Evolutionary conservation across 2,329 filamentous ascomycete species (phyloP), one percentile per base, ranked within the genome.

Genomic region (Aspergillus fructus): DNA sequence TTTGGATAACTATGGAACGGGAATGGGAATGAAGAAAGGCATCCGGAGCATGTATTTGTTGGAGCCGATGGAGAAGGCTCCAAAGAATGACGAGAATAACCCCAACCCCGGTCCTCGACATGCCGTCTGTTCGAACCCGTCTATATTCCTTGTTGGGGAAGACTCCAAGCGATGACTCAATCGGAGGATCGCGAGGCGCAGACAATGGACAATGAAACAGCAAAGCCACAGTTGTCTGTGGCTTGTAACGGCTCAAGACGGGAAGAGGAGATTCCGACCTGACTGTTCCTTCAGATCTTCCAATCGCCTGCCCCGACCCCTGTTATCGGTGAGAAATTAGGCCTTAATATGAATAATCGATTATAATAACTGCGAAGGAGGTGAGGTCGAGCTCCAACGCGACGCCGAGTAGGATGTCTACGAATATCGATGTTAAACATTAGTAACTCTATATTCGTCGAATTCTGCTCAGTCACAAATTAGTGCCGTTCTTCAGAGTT

Each of bases 211-310:
- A 30, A 37, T 17, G 7, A 43, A 45, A 23, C 17, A 42, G 49
- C 24, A 41, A 34, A 52, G 49, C 49, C 49, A 52, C 49, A 24
- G 43, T n/a, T n/a, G 45, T n/a, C n/a, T 52, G 49, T 43, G 49
- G 49, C 49, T 52, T 43, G 49, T 37, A 12, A 37, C n/a, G 34
- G 15, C 13, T n/a, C 48, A 40, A 13, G 21, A 3, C 27, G 27
- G 27, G 27, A 11, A 9, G 27, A 30, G 27, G 27, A 7, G 34
- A n/a, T 37, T 37, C 34, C 34, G 34, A 37, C 34, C 34, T 30
- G 8, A 37, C 5, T n/a, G 21, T 21, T 21, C 21, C 21, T 11
- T 34, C 33, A 34, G 13, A 9, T 34, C 33, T 13, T n/a, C 34
- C 5, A 15, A 13, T n/a, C 12, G 12, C 34, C 34, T n/a, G 15